phyloP scores from a whole-genome alignment of 768 basidiomycete species.

The Russula sp. region DNA sequence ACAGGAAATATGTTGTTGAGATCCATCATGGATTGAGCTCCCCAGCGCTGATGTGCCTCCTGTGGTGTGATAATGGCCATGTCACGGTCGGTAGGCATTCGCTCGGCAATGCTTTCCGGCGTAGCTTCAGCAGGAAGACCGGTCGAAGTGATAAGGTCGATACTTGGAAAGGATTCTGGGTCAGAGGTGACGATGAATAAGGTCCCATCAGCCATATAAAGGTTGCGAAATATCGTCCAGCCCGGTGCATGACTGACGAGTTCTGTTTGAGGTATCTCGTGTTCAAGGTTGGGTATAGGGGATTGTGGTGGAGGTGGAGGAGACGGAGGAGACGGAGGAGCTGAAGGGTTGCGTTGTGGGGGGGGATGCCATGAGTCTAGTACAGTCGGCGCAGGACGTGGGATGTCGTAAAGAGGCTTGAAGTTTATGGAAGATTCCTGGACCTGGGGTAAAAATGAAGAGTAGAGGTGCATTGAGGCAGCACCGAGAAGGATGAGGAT shows the following conservation, averaged over 20 bases:
- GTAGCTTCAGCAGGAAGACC: constrained; percentile 55
- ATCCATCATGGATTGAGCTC: constrained; percentile 36
- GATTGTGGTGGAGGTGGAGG: neutral
- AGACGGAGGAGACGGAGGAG: too few species aligned
- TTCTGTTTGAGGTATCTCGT: constrained; percentile 49
- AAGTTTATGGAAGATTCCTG: constrained; percentile 15
- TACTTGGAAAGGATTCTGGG: constrained; percentile 45
- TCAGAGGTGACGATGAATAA: constrained; percentile 62
- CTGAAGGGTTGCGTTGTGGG: neutral
- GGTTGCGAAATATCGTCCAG: constrained; percentile 79
- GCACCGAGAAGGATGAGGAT: constrained; percentile 59
- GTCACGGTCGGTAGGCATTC: constrained; percentile 63
- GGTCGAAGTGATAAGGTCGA: constrained; percentile 62
- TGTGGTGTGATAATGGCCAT: constrained; percentile 60
- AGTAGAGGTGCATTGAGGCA: constrained; percentile 52
- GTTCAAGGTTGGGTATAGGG: neutral
- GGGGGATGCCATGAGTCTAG: neutral
- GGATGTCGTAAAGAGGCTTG: too few species aligned
- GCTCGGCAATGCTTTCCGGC: constrained; percentile 59
- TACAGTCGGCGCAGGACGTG: neutral
- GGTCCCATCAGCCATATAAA: constrained; percentile 85
- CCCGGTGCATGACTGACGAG: constrained; percentile 69
- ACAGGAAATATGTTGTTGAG: constrained; percentile 60
- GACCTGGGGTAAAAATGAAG: constrained; percentile 37
- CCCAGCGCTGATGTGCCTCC: constrained; percentile 65